Base-by-base conservation (phyloP, 202 grass and related monocot species). In the Miscanthus sacchariflorus region DNA sequence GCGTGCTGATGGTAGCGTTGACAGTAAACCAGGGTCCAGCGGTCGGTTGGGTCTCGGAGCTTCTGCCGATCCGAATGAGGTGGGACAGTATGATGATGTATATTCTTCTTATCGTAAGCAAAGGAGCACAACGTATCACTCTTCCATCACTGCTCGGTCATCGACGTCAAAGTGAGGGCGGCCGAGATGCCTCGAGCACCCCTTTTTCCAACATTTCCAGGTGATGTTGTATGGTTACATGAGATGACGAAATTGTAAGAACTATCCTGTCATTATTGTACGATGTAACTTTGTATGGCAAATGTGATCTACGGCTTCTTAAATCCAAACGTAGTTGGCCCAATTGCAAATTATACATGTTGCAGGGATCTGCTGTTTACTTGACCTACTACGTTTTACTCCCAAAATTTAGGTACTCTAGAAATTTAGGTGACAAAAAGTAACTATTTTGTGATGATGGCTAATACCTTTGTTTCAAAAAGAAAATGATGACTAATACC, bases 61-160 rank as follows among this genome's bases (percentile, higher is more conserved):
- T 5, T 81, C 90, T 42, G 77, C 92, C 0, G 88, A 98, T 81
- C 90, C 89, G 18, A 90, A 94, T 65, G 93, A 93, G 61, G 85
- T 70, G 68, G 91, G 97, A 82, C 94, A 96, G 24, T 99, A 99
- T 28, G 97, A 95, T 76, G 91, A 99, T 89, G 94, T 99, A 12
- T 99, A 99, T 58, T 85, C 81, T 18, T 97, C 97, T 8, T 99
- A 99, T 50, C 90, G 93, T 15, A 96, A 99, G 44, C 97, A 99
- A 81, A 95, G 97, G 89, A 99, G 97, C 89, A 93, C 91, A 18
- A 91, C 67, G 1, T 99, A 99, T 83, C 97, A 97, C 84, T 78
- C 91, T n/a, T 96, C 90, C 72, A 97, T 99, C 70, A 99, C 86
- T 72, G 76, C 93, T 63, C 93, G 94, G 65, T 88, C 97, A 23